phyloP scores from a whole-genome alignment of 192 early-diverging fungal species.

The Linnemannia exigua region DNA sequence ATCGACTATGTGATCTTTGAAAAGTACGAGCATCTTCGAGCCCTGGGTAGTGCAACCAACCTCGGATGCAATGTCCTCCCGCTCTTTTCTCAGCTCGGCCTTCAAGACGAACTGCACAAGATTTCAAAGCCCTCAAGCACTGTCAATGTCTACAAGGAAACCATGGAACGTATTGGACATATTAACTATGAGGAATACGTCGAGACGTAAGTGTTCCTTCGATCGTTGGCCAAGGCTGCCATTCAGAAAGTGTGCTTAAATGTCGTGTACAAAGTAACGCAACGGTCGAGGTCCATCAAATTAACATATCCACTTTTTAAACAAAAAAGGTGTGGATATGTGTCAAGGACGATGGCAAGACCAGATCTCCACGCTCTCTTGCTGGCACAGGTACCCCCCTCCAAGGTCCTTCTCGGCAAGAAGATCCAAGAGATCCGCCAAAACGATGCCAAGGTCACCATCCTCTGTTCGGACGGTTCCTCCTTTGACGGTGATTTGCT shows the following conservation, averaged over 20 bases:
- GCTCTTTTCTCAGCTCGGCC: neutral
- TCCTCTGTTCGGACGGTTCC: slow-evolving; percentile 11
- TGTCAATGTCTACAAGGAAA: slow-evolving; percentile 11
- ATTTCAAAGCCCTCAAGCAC: slow-evolving; percentile 8
- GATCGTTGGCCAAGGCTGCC: too few species aligned
- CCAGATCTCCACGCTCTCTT: slow-evolving; percentile 12
- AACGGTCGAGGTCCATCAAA: neutral
- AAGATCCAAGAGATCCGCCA: slow-evolving; percentile 7
- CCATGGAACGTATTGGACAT: neutral
- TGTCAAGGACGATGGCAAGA: neutral
- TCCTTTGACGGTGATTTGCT: slow-evolving; percentile 18
- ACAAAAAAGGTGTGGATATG: slow-evolving; percentile 3
- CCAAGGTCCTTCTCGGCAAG: slow-evolving; percentile 10
- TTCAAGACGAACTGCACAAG: neutral
- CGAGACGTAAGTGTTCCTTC: neutral
- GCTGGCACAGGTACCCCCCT: neutral
- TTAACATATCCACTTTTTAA: neutral
- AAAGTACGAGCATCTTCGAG: neutral
- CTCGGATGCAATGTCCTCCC: neutral
- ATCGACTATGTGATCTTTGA: neutral
- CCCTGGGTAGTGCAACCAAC: neutral
- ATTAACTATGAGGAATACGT: slow-evolving; percentile 14
- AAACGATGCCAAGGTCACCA: slow-evolving; percentile 9
- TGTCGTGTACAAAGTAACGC: neutral
- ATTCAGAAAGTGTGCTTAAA: neutral